Evolutionary conservation across 331 rosid genomes (phyloP), one percentile per base, ranked within the genome.

Genomic region (Quercus tomentella): DNA sequence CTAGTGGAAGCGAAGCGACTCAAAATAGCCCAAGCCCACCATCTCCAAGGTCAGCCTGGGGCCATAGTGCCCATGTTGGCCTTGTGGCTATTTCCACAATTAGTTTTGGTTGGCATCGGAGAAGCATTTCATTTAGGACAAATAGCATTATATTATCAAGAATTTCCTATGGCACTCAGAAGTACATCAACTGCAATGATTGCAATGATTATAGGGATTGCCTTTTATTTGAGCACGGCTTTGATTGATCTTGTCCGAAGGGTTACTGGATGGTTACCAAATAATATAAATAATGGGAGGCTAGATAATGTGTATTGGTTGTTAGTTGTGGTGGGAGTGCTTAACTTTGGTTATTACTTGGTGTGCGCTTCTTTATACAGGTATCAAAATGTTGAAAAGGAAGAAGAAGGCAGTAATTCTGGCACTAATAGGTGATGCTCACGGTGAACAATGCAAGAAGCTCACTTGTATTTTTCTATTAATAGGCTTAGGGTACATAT

Each of bases 71-170:
- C 82, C 18, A 86, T 90, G 88, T 86, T 77, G 4, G 72, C 76
- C 1, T 74, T 91, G 1, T 92, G 97, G 97, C 83, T 91, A 49
- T 85, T 84, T 71, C 96, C 91, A 52, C 96, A 89, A 14, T 68
- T 89, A 49, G 75, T 67, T 63, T 37, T 91, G 56, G 87, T 84
- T 74, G 92, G 97, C 1, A 22, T 89, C 10, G 96, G 96, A 66
- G 96, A 85, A 81, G 90, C 96, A 2, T 92, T 90, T 75, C 92
- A 90, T 75, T 84, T 86, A 3, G 93, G 87, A 56, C 96, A 89
- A 79, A 91, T 91, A 70, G 70, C 85, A 25, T 79, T 92, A 23
- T 92, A 85, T 57, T 91, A 88, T 57, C 96, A 92, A 70, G 90
- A 92, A 52, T 88, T 92, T 62, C 93, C 92, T 11, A 52, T 17